These are phyloP conservation scores for Aegilops bicornis DNA, from an alignment of 176 grass and related monocot genomes.

Conservation along the genomic window DNA sequence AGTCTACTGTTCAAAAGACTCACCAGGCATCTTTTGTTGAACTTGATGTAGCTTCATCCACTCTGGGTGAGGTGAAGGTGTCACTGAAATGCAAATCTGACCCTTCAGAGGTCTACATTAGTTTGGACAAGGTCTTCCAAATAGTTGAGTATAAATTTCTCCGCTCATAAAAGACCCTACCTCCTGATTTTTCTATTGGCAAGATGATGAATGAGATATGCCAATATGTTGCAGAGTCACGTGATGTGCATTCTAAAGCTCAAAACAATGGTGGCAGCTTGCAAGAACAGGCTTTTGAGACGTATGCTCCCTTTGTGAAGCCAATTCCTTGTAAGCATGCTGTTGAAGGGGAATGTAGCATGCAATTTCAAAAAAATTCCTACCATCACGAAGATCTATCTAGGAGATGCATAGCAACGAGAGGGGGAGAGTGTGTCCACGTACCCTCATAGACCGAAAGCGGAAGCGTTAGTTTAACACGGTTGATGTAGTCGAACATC, in stretches of 20 bases:
- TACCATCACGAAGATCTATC: too few relatives aligned
- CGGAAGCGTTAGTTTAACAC: too few relatives aligned
- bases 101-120: slow-evolving; percentile 39
- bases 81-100: slow-evolving; percentile 45
- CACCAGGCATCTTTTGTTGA: slow-evolving; percentile 34
- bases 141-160: slow-evolving; percentile 58
- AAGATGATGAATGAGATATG: slow-evolving; percentile 75
- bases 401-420: too few relatives aligned
- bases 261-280: background rate
- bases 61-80: slow-evolving; percentile 64
- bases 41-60: slow-evolving; percentile 65
- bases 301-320: slow-evolving; percentile 23
- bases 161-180: slow-evolving; percentile 51
- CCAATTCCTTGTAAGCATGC: slow-evolving; percentile 15
- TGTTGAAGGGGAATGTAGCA: background rate
- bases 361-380: too few relatives aligned
- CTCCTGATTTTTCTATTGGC: slow-evolving; percentile 62
- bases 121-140: slow-evolving; percentile 53
- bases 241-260: slow-evolving; percentile 11
- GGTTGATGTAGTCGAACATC: too few relatives aligned
- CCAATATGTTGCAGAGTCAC: slow-evolving; percentile 42
- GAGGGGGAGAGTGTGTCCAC: too few relatives aligned
- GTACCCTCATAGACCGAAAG: too few relatives aligned
- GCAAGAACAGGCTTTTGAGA: background rate
- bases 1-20: slow-evolving; percentile 5